Evolutionary conservation across 495 filamentous ascomycete species (phyloP).

Genomic region (Cercophora samala): DNA sequence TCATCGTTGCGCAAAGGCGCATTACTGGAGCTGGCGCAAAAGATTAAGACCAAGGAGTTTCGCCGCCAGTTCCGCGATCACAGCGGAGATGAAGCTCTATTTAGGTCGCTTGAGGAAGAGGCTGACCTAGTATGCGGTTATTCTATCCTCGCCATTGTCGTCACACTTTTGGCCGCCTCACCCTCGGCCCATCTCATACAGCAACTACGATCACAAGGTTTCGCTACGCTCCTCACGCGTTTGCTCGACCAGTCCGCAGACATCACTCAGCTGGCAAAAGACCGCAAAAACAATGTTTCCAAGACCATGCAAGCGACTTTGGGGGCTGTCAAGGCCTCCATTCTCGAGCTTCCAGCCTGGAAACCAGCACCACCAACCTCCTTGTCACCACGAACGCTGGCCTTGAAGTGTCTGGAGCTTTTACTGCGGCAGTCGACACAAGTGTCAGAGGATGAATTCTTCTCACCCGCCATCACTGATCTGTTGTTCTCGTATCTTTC

Average conservation of each 20-base stretch:
- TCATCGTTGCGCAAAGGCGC: constrained; percentile 48
- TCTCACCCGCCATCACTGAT: constrained; percentile 50
- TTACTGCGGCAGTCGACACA: constrained; percentile 54
- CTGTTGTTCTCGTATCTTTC: constrained; percentile 51
- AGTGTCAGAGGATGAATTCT: constrained; percentile 46
- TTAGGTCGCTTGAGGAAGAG: constrained; percentile 53
- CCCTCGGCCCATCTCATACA: constrained; percentile 48
- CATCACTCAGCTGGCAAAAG: constrained; percentile 54
- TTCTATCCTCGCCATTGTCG: constrained; percentile 54
- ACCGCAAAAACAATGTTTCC: constrained; percentile 67
- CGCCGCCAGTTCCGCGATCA: constrained; percentile 71
- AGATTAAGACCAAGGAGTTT: constrained; percentile 64
- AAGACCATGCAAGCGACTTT: constrained; percentile 56
- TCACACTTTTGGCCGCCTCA: constrained; percentile 53
- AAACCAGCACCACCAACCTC: constrained; percentile 44
- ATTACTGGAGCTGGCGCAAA: constrained; percentile 66
- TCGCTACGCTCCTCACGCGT: constrained; percentile 48
- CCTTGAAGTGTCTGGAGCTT: constrained; percentile 61
- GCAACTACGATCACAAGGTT: constrained; percentile 48
- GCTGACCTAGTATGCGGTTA: constrained; percentile 56
- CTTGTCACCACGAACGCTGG: constrained; percentile 61
- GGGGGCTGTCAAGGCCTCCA: constrained; percentile 46
- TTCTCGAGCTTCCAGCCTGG: constrained; percentile 56
- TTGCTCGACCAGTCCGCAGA: constrained; percentile 53
- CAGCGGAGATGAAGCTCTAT: constrained; percentile 64